Percentiles rank a stretch among this genome's conserved stretches.
Evolutionary conservation across 2,329 filamentous ascomycete species (phyloP).

Genomic region (Hypoxylon sp.): DNA sequence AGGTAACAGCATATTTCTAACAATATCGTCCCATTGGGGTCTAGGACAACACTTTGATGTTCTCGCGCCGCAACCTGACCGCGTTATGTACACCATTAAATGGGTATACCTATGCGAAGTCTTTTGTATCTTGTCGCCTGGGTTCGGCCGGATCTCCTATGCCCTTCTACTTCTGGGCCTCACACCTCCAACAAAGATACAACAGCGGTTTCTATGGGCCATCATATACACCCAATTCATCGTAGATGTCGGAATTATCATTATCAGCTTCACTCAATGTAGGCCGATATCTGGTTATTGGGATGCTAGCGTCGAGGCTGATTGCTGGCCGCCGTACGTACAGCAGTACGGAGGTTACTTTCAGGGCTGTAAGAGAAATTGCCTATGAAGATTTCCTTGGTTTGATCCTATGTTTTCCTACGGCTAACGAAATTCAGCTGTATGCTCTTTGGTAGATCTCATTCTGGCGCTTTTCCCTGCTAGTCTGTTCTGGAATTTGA

Average conservation of each 20-base stretch:
- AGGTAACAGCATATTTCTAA: constrained; percentile 31
- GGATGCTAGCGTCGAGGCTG: constrained; percentile 22
- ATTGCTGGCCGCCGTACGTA: constrained; percentile 32
- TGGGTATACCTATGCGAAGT: constrained; percentile 42
- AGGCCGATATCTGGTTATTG: constrained; percentile 37
- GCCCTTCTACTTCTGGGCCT: constrained; percentile 38
- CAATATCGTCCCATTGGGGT: constrained; percentile 36
- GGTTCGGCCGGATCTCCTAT: constrained; percentile 41
- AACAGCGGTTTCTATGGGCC: constrained; percentile 36
- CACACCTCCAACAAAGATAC: constrained; percentile 16
- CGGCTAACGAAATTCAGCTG: constrained; percentile 9
- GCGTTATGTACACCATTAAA: constrained; percentile 35
- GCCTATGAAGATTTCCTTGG: background rate
- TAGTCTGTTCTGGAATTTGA: constrained; percentile 42
- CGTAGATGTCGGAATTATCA: constrained; percentile 35
- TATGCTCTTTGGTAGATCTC: constrained; percentile 41
- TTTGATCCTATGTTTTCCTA: background rate
- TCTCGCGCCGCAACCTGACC: background rate
- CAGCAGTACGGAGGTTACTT: constrained; percentile 39
- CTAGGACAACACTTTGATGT: constrained; percentile 31
- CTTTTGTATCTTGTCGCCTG: constrained; percentile 37
- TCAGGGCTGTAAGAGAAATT: constrained; percentile 38
- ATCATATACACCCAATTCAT: constrained; percentile 40
- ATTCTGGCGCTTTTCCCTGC: constrained; percentile 36
- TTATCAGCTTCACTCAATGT: constrained; percentile 40